Base-by-base conservation (phyloP, 495 filamentous ascomycete genomes). In the Corynascus novoguineensis region DNA sequence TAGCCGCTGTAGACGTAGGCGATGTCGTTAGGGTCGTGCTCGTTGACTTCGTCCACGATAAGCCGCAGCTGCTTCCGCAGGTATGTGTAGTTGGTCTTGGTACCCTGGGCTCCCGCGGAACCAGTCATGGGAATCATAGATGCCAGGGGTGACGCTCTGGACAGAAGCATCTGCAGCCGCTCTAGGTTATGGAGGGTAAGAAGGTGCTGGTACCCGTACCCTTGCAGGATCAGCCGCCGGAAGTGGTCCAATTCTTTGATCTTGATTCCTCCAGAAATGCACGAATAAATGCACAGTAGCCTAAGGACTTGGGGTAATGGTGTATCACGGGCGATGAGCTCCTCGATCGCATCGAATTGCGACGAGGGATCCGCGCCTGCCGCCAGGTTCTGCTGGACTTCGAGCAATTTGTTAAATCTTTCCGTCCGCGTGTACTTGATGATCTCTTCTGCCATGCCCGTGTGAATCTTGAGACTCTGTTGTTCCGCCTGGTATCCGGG, bases 1-100 rank as follows among this genome's bases (percentile, higher is more conserved):
- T 97, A 97, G 44, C 95, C 95, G 60, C 88, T 92, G 76, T 96
- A 99, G 32, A 95, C 92, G 66, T 97, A 99, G 10, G 95, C 89
- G 59, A 97, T 88, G 59, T 99, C 95, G 62, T 92, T 86, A 9
- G 95, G 95, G n/a, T 96, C 89, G 44, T 92, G 85, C 69, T 97
- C 95, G 66, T 95, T 92, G 55, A 97, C 92, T 68, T 99, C 95
- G 68, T 97, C 92, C 51, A 96, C 86, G 60, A 97, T 92, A 47
- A 99, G 81, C 24, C 86, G 82, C 25, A 99, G 83, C 58, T 83
- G 82, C 67, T 90, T 90, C 31, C 95, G 86, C 12, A 97, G 76
- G 65, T 88, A 87, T 24, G 82, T 83, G 75, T 97, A 98, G 66
- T 96, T 96, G 3, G 93, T 98, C 69, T 90, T 92, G 15, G 76